phyloP scores from a whole-genome alignment of 2,329 filamentous ascomycete genomes.

The Microdochium paspali region DNA sequence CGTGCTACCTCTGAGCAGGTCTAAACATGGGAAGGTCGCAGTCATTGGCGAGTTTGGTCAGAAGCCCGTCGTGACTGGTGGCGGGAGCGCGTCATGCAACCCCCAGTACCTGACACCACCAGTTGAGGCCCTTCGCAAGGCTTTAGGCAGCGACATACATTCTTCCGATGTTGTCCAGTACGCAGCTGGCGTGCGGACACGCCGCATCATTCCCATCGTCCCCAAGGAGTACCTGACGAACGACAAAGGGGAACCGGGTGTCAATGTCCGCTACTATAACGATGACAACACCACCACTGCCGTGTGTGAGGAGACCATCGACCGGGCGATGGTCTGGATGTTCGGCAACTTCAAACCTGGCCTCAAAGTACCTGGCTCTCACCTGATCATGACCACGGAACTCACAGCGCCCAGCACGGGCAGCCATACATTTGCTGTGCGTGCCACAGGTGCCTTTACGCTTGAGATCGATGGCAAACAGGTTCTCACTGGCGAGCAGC shows the following conservation, averaged over 20 bases:
- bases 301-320: conserved; percentile 5
- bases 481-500: conserved; percentile 5
- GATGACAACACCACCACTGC: conserved; percentile 3
- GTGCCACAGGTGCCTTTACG: conserved; percentile 5
- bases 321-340: conserved; percentile 10
- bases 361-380: conserved; percentile 6
- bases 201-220: conserved; percentile 20
- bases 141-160: conserved; percentile 34
- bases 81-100: conserved; percentile 51
- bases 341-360: conserved; percentile 9
- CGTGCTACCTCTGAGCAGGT: conserved; percentile 54
- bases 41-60: too few relatives aligned
- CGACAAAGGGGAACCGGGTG: conserved; percentile 5
- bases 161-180: conserved; percentile 52
- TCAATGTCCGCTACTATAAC: conserved; percentile 8
- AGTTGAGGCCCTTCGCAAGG: conserved; percentile 50
- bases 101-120: conserved; percentile 63
- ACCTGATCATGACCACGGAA: conserved; percentile 6
- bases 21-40: conserved; percentile 36
- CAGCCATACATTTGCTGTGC: conserved; percentile 6
- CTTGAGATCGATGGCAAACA: conserved; percentile 6
- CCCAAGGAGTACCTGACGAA: conserved; percentile 1
- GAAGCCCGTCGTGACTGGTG: conserved; percentile 58
- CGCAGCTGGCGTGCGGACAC: conserved; percentile 50
- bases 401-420: conserved; percentile 5